Base-by-base conservation (phyloP, 306 rosid species). In the Psophocarpus tetragonolobus region DNA sequence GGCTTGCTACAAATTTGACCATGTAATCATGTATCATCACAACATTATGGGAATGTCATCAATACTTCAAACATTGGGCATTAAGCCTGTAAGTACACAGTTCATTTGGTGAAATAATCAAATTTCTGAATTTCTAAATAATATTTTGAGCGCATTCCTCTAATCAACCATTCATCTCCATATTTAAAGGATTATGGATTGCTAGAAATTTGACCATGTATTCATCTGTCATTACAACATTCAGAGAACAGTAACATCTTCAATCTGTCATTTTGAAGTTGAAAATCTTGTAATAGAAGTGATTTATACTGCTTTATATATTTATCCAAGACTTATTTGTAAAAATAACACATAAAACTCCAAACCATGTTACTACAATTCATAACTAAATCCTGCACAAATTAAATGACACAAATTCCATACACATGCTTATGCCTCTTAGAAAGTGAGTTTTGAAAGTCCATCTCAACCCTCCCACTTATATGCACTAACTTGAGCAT, bases 171-270 rank as follows among this genome's bases (percentile, higher is more conserved):
- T n/a, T 12, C 35, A 12, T 24, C 9, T 56, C 35, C 17, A 26
- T 11, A 11, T 56, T 1, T 23, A 23, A 56, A 11, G 35, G 12
- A 26, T n/a, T n/a, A 54, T 10, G 35, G 35, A 13, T 29, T 13
- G 33, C 12, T 26, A 13, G 39, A 74, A 62, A n/a, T 4, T 57
- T 71, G 76, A 56, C 18, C 54, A 9, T 68, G 21, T 26, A 50
- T 23, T 51, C 69, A 53, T 56, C n/a, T n/a, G n/a, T n/a, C n/a
- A n/a, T n/a, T n/a, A 54, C 75, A 66, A 58, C 65, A 32, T 21
- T 23, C 17, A 14, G 12, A 56, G 27, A 45, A 74, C 32, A 21
- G 27, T 15, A 17, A 36, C 12, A 47, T n/a, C 76, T 30, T 13
- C 30, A 12, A 61, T 61, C 36, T 14, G 24, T 54, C 41, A 45